Conservation (phyloP, 1,284 basidiomycete genomes). For the Ceratobasidium theobromae region DNA sequence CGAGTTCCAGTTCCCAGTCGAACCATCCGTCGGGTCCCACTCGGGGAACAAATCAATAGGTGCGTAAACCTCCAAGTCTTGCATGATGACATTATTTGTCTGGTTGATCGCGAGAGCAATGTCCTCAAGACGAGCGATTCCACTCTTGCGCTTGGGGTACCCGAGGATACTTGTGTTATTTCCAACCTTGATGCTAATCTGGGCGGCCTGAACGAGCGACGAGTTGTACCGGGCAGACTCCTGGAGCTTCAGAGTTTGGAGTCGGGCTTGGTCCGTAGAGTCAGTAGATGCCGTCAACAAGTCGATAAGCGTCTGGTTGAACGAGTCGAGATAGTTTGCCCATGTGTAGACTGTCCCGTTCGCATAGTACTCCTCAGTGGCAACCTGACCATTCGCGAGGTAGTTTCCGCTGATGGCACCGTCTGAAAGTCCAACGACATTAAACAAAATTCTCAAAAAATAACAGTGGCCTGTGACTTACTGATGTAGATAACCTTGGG, state of each 20-base stretch:
- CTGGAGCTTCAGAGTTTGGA: slow-evolving; percentile 25
- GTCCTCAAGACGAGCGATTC: neutral
- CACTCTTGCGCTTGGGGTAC: slow-evolving; percentile 5
- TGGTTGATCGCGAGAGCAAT: slow-evolving; percentile 29
- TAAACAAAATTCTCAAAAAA: neutral
- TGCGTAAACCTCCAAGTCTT: slow-evolving; percentile 29
- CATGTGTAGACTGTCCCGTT: slow-evolving; percentile 24
- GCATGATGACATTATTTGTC: slow-evolving; percentile 28
- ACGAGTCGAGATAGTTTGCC: slow-evolving; percentile 30
- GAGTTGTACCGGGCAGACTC: slow-evolving; percentile 24
- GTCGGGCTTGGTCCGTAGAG: slow-evolving; percentile 24
- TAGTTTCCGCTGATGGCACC: slow-evolving; percentile 28
- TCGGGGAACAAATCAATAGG: slow-evolving; percentile 32
- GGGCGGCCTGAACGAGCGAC: slow-evolving; percentile 25
- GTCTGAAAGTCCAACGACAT: neutral
- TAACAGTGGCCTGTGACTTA: neutral
- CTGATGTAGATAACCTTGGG: slow-evolving; percentile 28
- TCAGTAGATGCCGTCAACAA: slow-evolving; percentile 15
- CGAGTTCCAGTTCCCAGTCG: slow-evolving; percentile 31
- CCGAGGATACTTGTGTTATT: slow-evolving; percentile 28
- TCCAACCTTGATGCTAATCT: slow-evolving; percentile 20
- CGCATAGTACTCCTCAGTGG: slow-evolving; percentile 30
- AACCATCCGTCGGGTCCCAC: slow-evolving; percentile 28
- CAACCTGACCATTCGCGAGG: slow-evolving; percentile 28
- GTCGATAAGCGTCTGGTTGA: slow-evolving; percentile 25